Base-by-base conservation (phyloP, 768 basidiomycete genomes). In the Termitomyces sp. region DNA sequence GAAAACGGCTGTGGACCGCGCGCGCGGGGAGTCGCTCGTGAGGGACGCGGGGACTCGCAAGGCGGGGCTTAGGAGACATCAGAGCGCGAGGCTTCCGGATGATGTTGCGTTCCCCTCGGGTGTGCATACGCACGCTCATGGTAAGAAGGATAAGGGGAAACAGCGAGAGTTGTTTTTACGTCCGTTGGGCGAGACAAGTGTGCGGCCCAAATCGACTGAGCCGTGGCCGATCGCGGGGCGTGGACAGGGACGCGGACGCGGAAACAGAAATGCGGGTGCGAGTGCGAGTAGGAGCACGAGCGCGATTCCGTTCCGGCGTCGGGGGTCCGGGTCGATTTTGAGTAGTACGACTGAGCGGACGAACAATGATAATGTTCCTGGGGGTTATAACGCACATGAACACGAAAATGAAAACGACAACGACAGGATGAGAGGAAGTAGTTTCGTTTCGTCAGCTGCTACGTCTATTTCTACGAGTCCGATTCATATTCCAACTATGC, bases 161-260 rank as follows among this genome's bases (percentile, higher is more conserved):
- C 62, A 70, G 36, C 66, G 69, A 9, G 62, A 61, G 6, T 17
- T 15, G 20, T 29, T 25, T 1, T 25, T 40, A 42, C 50, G 15
- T 20, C 51, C 34, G 14, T 43, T 38, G 40, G 53, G 25, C 42
- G 68, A 70, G 4, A 4, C 10, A 47, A 57, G 52, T 20, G 56
- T 66, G 37, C 67, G 73, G 6, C 68, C 74, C 5, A 72, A 70
- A 53, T 76, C 76, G 2, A 73, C 69, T 14, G 75, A 75, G 40
- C 70, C 70, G 10, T 73, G 71, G 70, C 66, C 68, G 9, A 49
- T 56, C 5, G n/a, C 45, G 2, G 43, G 42, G 3, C 7, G 29
- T 25, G 53, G 38, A 2, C 17, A 17, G 9, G 54, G 37, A 36
- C 7, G 20, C 34, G 14, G 63, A 56, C 10, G 31, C 63, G n/a